These are phyloP conservation scores for Rhododendron simsii DNA, from an alignment of 148 eudicot species.

Conservation along the genomic window DNA sequence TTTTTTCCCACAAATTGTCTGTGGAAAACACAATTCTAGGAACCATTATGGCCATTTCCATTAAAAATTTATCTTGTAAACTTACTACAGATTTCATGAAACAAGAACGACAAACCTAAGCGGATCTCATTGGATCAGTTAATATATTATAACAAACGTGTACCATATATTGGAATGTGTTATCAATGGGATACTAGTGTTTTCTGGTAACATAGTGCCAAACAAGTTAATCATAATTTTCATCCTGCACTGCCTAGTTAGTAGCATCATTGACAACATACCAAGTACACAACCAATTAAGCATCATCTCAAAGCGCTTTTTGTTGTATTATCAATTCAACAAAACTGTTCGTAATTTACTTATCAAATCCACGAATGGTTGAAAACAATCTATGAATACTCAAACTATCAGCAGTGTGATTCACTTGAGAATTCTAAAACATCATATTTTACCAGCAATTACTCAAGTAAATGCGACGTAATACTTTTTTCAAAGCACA, in stretches of 20 bases:
- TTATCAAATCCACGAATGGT: background rate
- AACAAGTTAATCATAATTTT: background rate
- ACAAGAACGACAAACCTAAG: background rate
- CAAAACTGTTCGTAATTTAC: background rate
- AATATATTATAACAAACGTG: background rate
- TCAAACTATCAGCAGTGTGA: background rate
- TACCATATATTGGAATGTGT: background rate
- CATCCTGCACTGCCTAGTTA: background rate
- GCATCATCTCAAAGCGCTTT: background rate
- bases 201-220: background rate
- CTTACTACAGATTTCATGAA: background rate
- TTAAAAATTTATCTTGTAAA: background rate
- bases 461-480: background rate
- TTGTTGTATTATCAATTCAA: background rate
- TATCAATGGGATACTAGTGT: background rate
- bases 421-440: background rate
- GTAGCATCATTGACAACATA: background rate
- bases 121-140: background rate
- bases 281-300: background rate
- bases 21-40: background rate
- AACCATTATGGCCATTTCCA: background rate
- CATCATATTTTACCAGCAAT: background rate
- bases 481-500: background rate
- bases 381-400: background rate
- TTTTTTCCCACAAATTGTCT: background rate